Evolutionary conservation across 169 alveolate species (phyloP).

Genomic region (Theileria parva): DNA sequence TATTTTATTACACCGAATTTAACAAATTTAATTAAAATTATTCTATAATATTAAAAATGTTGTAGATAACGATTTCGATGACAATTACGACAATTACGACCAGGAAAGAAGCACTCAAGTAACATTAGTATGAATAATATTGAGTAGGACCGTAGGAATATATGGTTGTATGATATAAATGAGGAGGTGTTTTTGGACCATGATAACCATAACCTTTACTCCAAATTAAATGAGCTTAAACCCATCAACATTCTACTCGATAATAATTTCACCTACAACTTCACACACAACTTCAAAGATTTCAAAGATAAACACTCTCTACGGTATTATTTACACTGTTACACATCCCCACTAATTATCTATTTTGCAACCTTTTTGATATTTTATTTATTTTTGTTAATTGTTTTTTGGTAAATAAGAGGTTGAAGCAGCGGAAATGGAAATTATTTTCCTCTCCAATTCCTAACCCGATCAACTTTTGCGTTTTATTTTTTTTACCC

Average conservation of each 20-base stretch:
- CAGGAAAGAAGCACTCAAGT: not conserved
- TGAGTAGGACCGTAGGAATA: not conserved
- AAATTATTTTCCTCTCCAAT: too few relatives aligned
- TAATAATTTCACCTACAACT: not conserved
- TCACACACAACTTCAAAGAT: not conserved
- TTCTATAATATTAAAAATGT: not conserved
- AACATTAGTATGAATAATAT: not conserved
- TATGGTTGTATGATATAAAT: slow-evolving; percentile 26
- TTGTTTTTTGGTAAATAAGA: too few relatives aligned
- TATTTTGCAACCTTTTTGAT: too few relatives aligned
- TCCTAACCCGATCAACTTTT: too few relatives aligned
- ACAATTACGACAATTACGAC: slow-evolving; percentile 11
- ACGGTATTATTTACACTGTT: not conserved
- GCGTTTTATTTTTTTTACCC: too few relatives aligned
- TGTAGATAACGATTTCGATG: slow-evolving; percentile 22
- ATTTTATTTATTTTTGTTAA: too few relatives aligned
- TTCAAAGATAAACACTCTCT: not conserved
- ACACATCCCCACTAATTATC: too few relatives aligned
- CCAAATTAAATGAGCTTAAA: slow-evolving; percentile 10
- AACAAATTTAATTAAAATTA: too few relatives aligned
- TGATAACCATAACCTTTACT: slow-evolving; percentile 18
- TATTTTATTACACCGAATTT: too few relatives aligned
- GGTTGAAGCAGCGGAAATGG: too few relatives aligned
- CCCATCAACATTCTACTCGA: slow-evolving; percentile 4
- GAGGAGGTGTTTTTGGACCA: slow-evolving; percentile 23